A percentile compares a stretch with the other conserved stretches of the same genome.
Conservation (phyloP, 768 basidiomycete species). For the Trametes cinnabarina region DNA sequence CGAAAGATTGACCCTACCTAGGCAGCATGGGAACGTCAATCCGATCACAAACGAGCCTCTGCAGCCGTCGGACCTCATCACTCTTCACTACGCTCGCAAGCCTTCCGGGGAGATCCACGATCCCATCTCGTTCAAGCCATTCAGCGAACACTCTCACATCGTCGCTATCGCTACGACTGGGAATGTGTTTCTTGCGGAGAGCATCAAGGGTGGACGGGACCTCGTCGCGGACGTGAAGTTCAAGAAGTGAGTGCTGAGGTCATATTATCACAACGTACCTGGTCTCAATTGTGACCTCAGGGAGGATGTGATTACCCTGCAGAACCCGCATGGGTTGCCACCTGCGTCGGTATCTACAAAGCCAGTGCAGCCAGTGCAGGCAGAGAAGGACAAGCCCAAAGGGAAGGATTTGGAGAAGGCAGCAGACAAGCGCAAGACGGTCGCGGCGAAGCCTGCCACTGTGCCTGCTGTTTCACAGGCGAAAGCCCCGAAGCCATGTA, state of each 20-base stretch:
- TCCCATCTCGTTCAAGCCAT: constrained; percentile 96
- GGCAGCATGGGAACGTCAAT: constrained; percentile 79
- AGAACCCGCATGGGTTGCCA: constrained; percentile 84
- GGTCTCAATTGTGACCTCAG: constrained; percentile 36
- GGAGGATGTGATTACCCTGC: constrained; percentile 89
- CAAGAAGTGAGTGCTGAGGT: constrained; percentile 57
- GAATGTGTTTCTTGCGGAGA: constrained; percentile 92
- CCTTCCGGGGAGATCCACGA: constrained; percentile 87
- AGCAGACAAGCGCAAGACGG: constrained; percentile 34
- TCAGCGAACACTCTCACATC: constrained; percentile 94
- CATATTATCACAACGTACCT: neutral
- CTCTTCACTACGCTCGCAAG: constrained; percentile 81
- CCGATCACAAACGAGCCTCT: constrained; percentile 74
- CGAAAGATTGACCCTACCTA: constrained; percentile 29
- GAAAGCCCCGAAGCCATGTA: constrained; percentile 69
- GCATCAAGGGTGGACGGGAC: constrained; percentile 81
- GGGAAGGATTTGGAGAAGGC: neutral
- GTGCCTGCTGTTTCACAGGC: constrained; percentile 40
- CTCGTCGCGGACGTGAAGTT: constrained; percentile 83
- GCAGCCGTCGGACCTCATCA: constrained; percentile 70
- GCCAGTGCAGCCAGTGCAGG: constrained; percentile 26
- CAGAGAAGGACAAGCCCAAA: constrained; percentile 22
- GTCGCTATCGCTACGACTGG: constrained; percentile 87
- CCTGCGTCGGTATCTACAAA: constrained; percentile 46
- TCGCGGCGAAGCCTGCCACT: constrained; percentile 30